These are phyloP conservation scores for Castanea crenata DNA, from an alignment of 306 rosid genomes.

Conservation along the genomic window DNA sequence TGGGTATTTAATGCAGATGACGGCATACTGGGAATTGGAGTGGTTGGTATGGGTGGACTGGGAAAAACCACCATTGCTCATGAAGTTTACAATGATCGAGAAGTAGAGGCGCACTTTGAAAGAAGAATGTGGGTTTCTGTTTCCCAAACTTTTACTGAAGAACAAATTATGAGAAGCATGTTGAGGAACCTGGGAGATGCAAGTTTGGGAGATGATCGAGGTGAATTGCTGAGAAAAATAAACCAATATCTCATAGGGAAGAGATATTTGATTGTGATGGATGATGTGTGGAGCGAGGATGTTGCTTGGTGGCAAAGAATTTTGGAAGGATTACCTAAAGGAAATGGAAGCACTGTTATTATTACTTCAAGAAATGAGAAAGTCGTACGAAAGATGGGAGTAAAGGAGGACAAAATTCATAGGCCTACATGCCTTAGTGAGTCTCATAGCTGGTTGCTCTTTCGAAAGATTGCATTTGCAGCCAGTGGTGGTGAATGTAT, in stretches of 20 bases:
- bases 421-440: slow-evolving; percentile 25
- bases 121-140: slow-evolving; percentile 36
- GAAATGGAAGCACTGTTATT: slow-evolving; percentile 27
- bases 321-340: slow-evolving; percentile 24
- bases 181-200: slow-evolving; percentile 33
- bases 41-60: slow-evolving; percentile 39
- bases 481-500: slow-evolving; percentile 17
- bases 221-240: slow-evolving; percentile 23
- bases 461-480: slow-evolving; percentile 36
- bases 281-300: slow-evolving; percentile 31
- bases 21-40: slow-evolving; percentile 28
- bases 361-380: slow-evolving; percentile 22
- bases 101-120: slow-evolving; percentile 24
- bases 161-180: slow-evolving; percentile 34
- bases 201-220: slow-evolving; percentile 14
- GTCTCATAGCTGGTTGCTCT: slow-evolving; percentile 31
- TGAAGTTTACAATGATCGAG: slow-evolving; percentile 27
- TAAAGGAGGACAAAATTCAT: slow-evolving; percentile 20
- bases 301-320: slow-evolving; percentile 20
- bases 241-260: slow-evolving; percentile 26
- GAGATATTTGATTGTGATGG: slow-evolving; percentile 37
- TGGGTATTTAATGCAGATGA: slow-evolving; percentile 28
- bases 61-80: slow-evolving; percentile 36
- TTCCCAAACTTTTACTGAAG: slow-evolving; percentile 31
- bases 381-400: slow-evolving; percentile 32